Percentiles rank a stretch among this genome's conserved stretches.
These are phyloP conservation scores for Albugo candida DNA, from an alignment of 352 stramenopile species.

Conservation along the genomic window DNA sequence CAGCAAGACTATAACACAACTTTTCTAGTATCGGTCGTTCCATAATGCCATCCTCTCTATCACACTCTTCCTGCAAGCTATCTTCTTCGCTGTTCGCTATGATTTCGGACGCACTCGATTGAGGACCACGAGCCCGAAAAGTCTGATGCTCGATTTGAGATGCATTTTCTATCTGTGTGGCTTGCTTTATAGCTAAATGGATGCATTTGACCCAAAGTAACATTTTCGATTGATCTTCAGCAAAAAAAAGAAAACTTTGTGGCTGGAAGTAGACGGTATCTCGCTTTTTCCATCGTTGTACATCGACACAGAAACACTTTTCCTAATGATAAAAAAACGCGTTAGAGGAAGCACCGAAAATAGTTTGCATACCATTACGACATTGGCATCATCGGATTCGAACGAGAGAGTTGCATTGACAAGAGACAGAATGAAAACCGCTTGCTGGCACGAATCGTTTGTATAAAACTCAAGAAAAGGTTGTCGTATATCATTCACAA, in stretches of 20 bases:
- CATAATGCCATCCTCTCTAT: too few relatives aligned
- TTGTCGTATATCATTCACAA: conserved; percentile 28
- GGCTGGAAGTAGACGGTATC: conserved; percentile 29
- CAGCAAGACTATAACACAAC: too few relatives aligned
- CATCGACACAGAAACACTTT: conserved; percentile 58
- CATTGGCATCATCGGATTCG: conserved; percentile 42
- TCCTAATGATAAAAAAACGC: conserved; percentile 6
- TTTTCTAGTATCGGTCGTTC: too few relatives aligned
- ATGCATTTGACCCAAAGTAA: conserved; percentile 63
- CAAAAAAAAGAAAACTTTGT: conserved; percentile 54
- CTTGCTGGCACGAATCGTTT: conserved; percentile 1
- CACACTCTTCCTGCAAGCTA: too few relatives aligned
- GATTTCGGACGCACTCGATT: too few relatives aligned
- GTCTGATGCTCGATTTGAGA: too few relatives aligned
- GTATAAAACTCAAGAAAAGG: conserved; percentile 39
- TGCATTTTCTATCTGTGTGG: conserved; percentile 2
- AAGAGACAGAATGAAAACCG: conserved; percentile 45
- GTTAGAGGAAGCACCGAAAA: too few relatives aligned
- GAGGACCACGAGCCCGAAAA: too few relatives aligned
- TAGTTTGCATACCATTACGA: conserved; percentile 16
- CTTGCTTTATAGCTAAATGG: conserved; percentile 34
- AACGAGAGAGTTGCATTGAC: conserved; percentile 30
- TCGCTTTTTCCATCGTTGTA: conserved; percentile 49
- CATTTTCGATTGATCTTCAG: conserved; percentile 45
- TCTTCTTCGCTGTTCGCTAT: too few relatives aligned